Evolutionary conservation across 345 rosid genomes (phyloP), one percentile per base, ranked within the genome.

Genomic region (Rhodamnia rubescens): DNA sequence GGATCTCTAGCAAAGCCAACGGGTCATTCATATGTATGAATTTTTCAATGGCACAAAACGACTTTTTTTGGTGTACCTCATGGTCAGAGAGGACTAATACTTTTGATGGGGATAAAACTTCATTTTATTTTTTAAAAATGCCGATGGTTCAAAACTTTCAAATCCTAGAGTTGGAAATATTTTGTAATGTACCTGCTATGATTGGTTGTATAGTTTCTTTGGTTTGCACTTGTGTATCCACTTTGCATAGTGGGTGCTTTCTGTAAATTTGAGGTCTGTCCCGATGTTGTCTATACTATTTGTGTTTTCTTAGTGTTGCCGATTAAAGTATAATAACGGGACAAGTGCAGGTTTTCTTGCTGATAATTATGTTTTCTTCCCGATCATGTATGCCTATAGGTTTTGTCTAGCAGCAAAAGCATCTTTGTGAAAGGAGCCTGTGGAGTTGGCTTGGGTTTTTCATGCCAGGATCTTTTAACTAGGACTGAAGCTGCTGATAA

Each of bases 371-470:
- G 59, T 24, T 56, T 80, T 82, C 29, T 82, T 85, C 27, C 85
- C 59, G 82, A 75, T 83, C 52, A 56, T 29, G 61, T 74, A 50
- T 89, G 83, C 88, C 86, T 85, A 86, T 91, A 95, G 99, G 98
- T 95, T 88, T 92, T 97, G 89, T 88, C 92, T 92, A 85, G 88
- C 85, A 94, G 98, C 90, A 95, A 90, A 92, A 97, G 95, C 90
- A 87, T 89, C 86, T 94, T 95, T 84, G 97, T 95, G 81, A 97
- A 91, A 92, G 99, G 99, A 89, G 96, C 98, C 47, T 97, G 98
- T 89, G 99, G 95, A 58, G 85, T 97, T 91, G 97, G 98, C 89
- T 91, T 95, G 89, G 99, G 98, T 53, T 92, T 93, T 88, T 88
- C 95, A 88, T 92, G 97, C 90, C 95, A 97, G 91, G 96, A 92